Base-by-base conservation (phyloP, 768 basidiomycete genomes). In the Amanita muscaria region DNA sequence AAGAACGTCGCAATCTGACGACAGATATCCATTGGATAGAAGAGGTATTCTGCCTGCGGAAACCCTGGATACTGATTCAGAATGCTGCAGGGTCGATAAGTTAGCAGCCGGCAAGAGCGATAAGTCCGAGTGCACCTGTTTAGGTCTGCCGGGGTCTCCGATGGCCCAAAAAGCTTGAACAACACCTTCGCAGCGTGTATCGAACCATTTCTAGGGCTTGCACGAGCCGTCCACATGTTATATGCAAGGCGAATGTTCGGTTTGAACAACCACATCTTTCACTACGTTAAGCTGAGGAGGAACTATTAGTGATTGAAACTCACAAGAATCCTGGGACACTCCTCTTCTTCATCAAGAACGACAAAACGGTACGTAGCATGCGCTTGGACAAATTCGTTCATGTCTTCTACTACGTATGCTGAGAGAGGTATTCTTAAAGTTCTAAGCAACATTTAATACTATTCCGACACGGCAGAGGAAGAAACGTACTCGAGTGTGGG, bases 281-380 rank as follows among this genome's bases (percentile, higher is more conserved):
- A 15, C 19, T 12, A 18, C 21, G 34, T 35, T 38, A 48, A 47
- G 32, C 32, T 37, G 24, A 4, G 10, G 35, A 33, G 24, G 22
- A 14, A 40, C 4, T 19, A 41, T 22, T n/a, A 2, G 22, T 15
- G 21, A 32, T 40, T 21, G 32, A 8, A 5, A 67, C 85, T 47
- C 43, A 96, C 91, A 50, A 96, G 66, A 11, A 97, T 72, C 42
- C 83, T 70, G 3, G 86, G 79, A 21, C 70, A 74, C 49, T 89
- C 88, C 22, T 83, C 78, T 55, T 94, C 90, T 51, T 93, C 91
- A 48, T 96, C 93, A 12, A 77, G 68, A 24, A 98, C 64, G 25
- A 92, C 73, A 56, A 98, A 97, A 8, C 92, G 85, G 63, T 97
- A 91, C 0, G 86, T 84, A 1, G 92, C 91, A 58, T 97, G 93